Evolutionary conservation across 441 rosid species (phyloP), one percentile per base, ranked within the genome.

Genomic region (Pelargonium cotyledonis): DNA sequence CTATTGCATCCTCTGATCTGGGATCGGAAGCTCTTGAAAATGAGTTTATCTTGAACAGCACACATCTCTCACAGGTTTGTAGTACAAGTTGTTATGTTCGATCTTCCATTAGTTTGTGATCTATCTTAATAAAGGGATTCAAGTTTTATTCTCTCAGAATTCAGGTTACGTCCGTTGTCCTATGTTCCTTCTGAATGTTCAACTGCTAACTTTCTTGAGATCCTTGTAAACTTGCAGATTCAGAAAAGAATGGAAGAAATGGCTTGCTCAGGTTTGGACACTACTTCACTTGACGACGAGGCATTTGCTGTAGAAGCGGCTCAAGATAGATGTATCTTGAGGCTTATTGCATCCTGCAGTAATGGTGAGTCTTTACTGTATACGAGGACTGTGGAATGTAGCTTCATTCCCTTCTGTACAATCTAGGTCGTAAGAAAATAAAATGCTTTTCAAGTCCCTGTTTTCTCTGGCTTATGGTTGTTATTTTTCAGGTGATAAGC

Each of bases 21-120:
- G 97, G 99, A 75, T 90, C 95, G 51, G 94, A 85, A 69, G 78
- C 95, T 71, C 96, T 87, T 68, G 97, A 89, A 79, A 91, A 94
- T 40, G 97, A 94, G 81, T 87, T 94, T 76, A 84, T 94, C 67
- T 66, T 91, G 73, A 94, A 87, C 68, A 75, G 80, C 77, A 74
- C 80, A 66, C 86, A 73, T 71, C 83, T 89, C 65, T 82, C 82
- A 53, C 88, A 89, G 99, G 97, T 94, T 77, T 63, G 65, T 64
- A 53, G 15, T 6, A 16, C 18, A 53, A 53, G 16, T 8, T 53
- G 16, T 5, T 1, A 16, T 16, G 60, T 21, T n/a, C 16, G 14
- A 16, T 16, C 60, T 15, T 53, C 60, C 16, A 53, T 15, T 15
- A 15, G 9, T 53, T 53, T 15, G 16, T 49, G 57, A 14, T n/a